A percentile compares a stretch with the other conserved stretches of the same genome.
These are phyloP conservation scores for Lactarius psammicola DNA, from an alignment of 768 basidiomycete genomes.

Conservation along the genomic window DNA sequence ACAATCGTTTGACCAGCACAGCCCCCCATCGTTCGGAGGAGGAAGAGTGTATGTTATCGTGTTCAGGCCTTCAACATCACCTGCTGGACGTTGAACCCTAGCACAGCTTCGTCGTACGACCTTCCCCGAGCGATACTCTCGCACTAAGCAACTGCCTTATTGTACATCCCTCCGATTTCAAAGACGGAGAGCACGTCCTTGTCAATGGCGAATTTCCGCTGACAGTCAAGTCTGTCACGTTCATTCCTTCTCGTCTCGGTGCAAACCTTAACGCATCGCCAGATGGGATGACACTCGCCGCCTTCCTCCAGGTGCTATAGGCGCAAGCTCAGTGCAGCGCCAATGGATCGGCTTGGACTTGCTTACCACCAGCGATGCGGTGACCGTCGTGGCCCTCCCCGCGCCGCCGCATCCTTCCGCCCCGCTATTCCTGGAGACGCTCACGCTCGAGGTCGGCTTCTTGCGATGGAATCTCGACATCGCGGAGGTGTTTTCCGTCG, in stretches of 20 bases:
- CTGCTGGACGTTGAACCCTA: not conserved
- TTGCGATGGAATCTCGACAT: conserved; percentile 51
- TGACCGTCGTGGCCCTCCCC: conserved; percentile 61
- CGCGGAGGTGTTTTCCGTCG: conserved; percentile 72
- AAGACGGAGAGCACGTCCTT: conserved; percentile 68
- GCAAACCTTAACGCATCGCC: not conserved
- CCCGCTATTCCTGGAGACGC: conserved; percentile 70
- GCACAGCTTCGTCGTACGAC: conserved; percentile 31
- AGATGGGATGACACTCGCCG: conserved; percentile 80
- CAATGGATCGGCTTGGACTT: conserved; percentile 92
- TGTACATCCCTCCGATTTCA: conserved; percentile 76
- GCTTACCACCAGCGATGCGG: conserved; percentile 71
- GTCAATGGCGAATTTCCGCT: conserved; percentile 69
- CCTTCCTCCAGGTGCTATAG: conserved; percentile 65
- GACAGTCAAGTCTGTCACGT: conserved; percentile 61
- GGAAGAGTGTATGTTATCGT: conserved; percentile 30
- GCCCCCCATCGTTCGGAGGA: conserved; percentile 26
- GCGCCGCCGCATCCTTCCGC: conserved; percentile 46
- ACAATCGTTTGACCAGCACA: conserved; percentile 28
- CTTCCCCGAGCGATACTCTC: conserved; percentile 39
- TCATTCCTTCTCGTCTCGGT: not conserved
- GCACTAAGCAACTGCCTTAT: conserved; percentile 81
- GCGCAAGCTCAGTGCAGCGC: conserved; percentile 74
- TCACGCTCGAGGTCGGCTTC: conserved; percentile 80
- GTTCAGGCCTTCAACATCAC: too few relatives aligned